Base-by-base conservation (phyloP, 2,329 filamentous ascomycete genomes). In the Penicillium psychrosexuale region DNA sequence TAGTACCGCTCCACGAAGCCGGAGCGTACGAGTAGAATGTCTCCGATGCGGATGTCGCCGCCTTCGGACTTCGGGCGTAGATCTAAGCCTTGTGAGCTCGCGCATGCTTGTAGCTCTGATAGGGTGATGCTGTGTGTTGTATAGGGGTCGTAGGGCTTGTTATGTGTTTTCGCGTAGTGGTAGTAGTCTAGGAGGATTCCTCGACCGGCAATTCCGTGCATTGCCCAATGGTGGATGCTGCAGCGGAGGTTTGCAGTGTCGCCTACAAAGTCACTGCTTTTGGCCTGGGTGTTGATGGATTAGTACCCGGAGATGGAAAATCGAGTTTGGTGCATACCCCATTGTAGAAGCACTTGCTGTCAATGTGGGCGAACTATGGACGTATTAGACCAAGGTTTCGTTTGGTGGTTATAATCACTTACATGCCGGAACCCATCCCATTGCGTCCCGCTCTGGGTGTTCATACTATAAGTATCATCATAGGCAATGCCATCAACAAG, bases 1-100 rank as follows among this genome's bases (percentile, higher is more conserved):
- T 84, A 75, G 54, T 88, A 82, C 11, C 80, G 74, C 61, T 86
- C 80, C 8, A 84, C 82, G 61, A 81, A 83, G 0, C 87, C 87
- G 1, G 82, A 84, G 17, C 87, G 79, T 19, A 90, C 68, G 42
- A 90, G 76, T 11, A 90, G 76, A 51, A 90, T 82, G 57, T 90
- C 86, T 5, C 87, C 87, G 2, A 79, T 70, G 55, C 77, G 77
- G 61, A 84, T 78, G 57, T 82, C 78, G 39, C 81, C 81, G 27
- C 82, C 82, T 59, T 82, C 77, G 0, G 76, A 67, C 3, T 75
- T 72, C 0, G 82, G 80, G 0, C 77, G 80, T 64, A 89, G 85
- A 57, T 87, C 81, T 27, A 89, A 75, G 0, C 82, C 81, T 60
- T 89, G 84, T 34, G 80, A 74, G 33, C 74, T 74, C 0, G 84